Evolutionary conservation across 75 land plant species (phyloP).

Genomic region (Adiantum capillusveneris): DNA sequence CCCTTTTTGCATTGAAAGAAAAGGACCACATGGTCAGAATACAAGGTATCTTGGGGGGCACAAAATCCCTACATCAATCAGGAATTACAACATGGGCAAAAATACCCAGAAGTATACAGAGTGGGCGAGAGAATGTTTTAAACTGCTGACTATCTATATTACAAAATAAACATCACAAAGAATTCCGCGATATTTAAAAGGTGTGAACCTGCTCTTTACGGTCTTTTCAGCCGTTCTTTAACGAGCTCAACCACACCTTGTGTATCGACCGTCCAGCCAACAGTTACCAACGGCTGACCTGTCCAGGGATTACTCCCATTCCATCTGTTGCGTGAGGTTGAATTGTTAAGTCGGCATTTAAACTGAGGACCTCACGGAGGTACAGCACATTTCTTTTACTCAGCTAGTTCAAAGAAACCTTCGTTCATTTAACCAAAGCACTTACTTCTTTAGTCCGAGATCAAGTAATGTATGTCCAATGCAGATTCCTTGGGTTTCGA

Average conservation of each 20-base stretch:
- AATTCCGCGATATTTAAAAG: no score
- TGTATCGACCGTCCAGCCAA: constrained; percentile 86
- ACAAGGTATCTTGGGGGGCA: no score
- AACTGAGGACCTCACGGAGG: neutral
- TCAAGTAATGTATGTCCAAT: constrained; percentile 88
- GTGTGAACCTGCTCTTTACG: no score
- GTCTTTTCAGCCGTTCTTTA: constrained; percentile 48
- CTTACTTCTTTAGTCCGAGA: constrained; percentile 79
- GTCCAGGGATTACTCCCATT: constrained; percentile 81
- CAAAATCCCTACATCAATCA: no score
- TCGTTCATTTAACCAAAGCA: neutral
- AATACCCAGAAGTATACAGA: no score
- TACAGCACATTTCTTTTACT: no score
- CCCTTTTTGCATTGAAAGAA: no score
- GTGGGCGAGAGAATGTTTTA: no score
- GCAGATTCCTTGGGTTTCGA: constrained; percentile 91
- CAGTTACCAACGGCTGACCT: constrained; percentile 54
- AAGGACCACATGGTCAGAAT: no score
- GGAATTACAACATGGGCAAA: no score
- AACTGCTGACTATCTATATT: no score
- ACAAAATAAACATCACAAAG: no score
- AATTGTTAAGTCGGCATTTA: neutral
- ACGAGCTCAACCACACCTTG: constrained; percentile 47
- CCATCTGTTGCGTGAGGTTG: constrained; percentile 51
- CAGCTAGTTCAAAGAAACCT: neutral